These are phyloP conservation scores for Lentinus polychrous DNA, from an alignment of 1,284 basidiomycete genomes.

Conservation along the genomic window DNA sequence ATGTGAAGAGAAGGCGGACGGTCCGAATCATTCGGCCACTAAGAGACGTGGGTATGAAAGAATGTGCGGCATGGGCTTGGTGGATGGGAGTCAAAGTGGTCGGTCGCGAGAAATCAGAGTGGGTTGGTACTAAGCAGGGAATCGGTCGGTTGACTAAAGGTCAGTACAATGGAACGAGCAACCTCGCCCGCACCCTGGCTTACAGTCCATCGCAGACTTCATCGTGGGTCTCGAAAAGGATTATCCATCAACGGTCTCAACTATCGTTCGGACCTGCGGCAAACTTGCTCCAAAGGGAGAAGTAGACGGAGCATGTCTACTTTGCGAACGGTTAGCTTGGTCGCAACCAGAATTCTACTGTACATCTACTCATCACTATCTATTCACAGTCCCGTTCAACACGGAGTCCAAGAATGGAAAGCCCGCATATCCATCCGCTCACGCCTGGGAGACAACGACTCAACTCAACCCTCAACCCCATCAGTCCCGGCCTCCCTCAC, in stretches of 20 bases:
- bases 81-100: constrained; percentile 53
- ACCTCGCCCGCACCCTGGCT: neutral
- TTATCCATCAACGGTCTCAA: constrained; percentile 86
- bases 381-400: constrained; percentile 10
- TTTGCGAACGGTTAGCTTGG: constrained; percentile 65
- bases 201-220: constrained; percentile 51
- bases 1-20: constrained; percentile 4
- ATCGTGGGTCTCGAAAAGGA: constrained; percentile 75
- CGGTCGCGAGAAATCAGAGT: constrained; percentile 40
- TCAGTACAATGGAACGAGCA: constrained; percentile 21
- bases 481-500: constrained; percentile 1
- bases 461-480: neutral
- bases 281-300: constrained; percentile 72
- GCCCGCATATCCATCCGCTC: constrained; percentile 15
- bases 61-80: constrained; percentile 74
- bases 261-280: constrained; percentile 77
- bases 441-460: neutral
- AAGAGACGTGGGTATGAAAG: constrained; percentile 74
- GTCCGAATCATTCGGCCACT: constrained; percentile 67
- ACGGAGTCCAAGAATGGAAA: constrained; percentile 13
- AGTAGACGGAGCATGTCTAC: constrained; percentile 44
- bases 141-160: constrained; percentile 73
- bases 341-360: neutral
- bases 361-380: neutral
- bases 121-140: constrained; percentile 47